Evolutionary conservation across 2,329 filamentous ascomycete genomes (phyloP), one percentile per base, ranked within the genome.

Genomic region (Penicillium expansum): DNA sequence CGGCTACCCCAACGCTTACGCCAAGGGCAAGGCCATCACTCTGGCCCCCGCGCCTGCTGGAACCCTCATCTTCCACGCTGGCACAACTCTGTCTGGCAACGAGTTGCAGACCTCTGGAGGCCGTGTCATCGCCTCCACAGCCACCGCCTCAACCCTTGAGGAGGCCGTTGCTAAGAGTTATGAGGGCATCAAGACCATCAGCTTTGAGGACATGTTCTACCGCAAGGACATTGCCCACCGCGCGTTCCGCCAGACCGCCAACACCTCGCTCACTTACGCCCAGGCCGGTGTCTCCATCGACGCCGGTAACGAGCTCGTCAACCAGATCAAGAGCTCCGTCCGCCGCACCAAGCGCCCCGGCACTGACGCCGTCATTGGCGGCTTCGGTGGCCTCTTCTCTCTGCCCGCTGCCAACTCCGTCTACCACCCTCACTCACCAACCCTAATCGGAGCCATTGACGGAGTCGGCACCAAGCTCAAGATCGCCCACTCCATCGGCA

Each of bases 401-500:
- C 81, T 97, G 14, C 79, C 86, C 7, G 83, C 84, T 48, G 74
- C 73, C 61, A 75, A 75, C 64, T 89, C 90, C 13, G 89, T 90
- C 51, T 95, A 91, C 58, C 92, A 91, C 70, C 79, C 82, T 6
- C 81, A 85, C 57, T 84, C 89, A 0, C 92, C 93, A 11, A 88
- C 92, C 55, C 78, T 97, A 27, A 91, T 97, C n/a, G 90, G 90
- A 54, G 92, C 92, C 58, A 97, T 97, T 62, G 94, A 99, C 71
- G 94, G 94, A 51, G 92, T 97, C 37, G 94, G 93, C 58, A 97
- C 93, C 48, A 97, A 97, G 80, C 87, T 97, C 67, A 95, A 95
- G 82, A 91, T 99, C 69, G 94, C 94, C 0, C 93, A 97, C 72
- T 85, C 86, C 13, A 90, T 95, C 79, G 83, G 86, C 67, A 91